phyloP scores from a whole-genome alignment of 768 basidiomycete species.

The Termitomyces sp. region DNA sequence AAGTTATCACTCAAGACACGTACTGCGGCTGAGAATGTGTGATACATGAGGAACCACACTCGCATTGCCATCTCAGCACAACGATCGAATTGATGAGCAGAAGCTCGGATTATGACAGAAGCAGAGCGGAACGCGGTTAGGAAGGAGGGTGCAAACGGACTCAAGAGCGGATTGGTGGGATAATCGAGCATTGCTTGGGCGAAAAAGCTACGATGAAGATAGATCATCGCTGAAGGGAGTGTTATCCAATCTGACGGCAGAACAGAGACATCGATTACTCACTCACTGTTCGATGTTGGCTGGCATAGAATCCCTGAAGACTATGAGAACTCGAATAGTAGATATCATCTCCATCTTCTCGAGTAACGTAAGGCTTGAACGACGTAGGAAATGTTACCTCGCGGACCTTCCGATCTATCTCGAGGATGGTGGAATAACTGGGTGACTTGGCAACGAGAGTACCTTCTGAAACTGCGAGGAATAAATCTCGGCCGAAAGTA shows the following conservation, averaged over 20 bases:
- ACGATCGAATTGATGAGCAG: slow-evolving; percentile 42
- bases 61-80: slow-evolving; percentile 42
- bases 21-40: slow-evolving; percentile 46
- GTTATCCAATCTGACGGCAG: not conserved
- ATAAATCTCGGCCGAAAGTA: slow-evolving; percentile 43
- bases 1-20: slow-evolving; percentile 11
- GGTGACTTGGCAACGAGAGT: slow-evolving; percentile 44
- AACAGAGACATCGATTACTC: slow-evolving; percentile 18
- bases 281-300: slow-evolving; percentile 56
- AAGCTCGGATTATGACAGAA: slow-evolving; percentile 44
- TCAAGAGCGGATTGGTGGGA: slow-evolving; percentile 46
- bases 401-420: slow-evolving; percentile 46
- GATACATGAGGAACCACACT: slow-evolving; percentile 46
- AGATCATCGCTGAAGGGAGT: slow-evolving; percentile 38
- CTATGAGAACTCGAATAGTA: slow-evolving; percentile 46
- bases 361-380: slow-evolving; percentile 38
- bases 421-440: slow-evolving; percentile 38
- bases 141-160: slow-evolving; percentile 52
- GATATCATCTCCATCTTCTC: slow-evolving; percentile 40
- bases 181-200: slow-evolving; percentile 52
- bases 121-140: slow-evolving; percentile 49
- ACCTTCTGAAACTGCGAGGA: slow-evolving; percentile 39
- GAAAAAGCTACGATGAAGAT: slow-evolving; percentile 52
- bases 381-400: slow-evolving; percentile 39
- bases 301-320: slow-evolving; percentile 48